Conservation (phyloP, 495 filamentous ascomycete species). For the Penicillium goetzii region DNA sequence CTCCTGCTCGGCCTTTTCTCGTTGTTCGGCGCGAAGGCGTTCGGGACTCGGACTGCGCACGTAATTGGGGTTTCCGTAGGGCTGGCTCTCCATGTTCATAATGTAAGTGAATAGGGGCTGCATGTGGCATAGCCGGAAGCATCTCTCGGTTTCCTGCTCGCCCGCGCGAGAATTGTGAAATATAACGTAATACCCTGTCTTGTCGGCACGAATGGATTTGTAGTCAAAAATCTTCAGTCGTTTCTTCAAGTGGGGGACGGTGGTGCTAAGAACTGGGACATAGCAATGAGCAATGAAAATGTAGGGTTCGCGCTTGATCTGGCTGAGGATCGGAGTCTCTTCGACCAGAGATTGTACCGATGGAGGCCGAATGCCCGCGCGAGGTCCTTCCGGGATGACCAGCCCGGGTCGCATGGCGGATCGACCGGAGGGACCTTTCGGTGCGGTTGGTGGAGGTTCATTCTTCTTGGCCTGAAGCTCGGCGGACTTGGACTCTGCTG, state of each 20-base stretch:
- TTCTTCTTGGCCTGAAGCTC: slow-evolving; percentile 46
- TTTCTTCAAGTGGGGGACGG: slow-evolving; percentile 83
- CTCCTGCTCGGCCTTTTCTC: slow-evolving; percentile 58
- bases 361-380: slow-evolving; percentile 46
- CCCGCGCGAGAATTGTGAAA: slow-evolving; percentile 79
- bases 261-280: slow-evolving; percentile 84
- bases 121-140: slow-evolving; percentile 72
- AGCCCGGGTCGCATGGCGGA: slow-evolving; percentile 44
- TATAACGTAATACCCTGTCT: slow-evolving; percentile 85
- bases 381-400: slow-evolving; percentile 53
- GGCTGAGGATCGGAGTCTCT: slow-evolving; percentile 61
- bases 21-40: slow-evolving; percentile 54
- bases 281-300: slow-evolving; percentile 87
- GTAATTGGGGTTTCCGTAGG: slow-evolving; percentile 68
- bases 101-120: slow-evolving; percentile 85
- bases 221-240: slow-evolving; percentile 77
- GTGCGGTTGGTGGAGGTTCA: slow-evolving; percentile 77
- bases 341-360: slow-evolving; percentile 57
- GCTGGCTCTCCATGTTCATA: slow-evolving; percentile 87
- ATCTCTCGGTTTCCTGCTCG: slow-evolving; percentile 76
- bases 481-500: slow-evolving; percentile 29
- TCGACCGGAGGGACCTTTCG: slow-evolving; percentile 81
- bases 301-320: slow-evolving; percentile 81
- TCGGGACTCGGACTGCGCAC: slow-evolving; percentile 65
- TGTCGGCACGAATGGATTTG: slow-evolving; percentile 78